These are phyloP conservation scores for Caryocar brasiliense DNA, from an alignment of 441 rosid genomes.

Conservation along the genomic window DNA sequence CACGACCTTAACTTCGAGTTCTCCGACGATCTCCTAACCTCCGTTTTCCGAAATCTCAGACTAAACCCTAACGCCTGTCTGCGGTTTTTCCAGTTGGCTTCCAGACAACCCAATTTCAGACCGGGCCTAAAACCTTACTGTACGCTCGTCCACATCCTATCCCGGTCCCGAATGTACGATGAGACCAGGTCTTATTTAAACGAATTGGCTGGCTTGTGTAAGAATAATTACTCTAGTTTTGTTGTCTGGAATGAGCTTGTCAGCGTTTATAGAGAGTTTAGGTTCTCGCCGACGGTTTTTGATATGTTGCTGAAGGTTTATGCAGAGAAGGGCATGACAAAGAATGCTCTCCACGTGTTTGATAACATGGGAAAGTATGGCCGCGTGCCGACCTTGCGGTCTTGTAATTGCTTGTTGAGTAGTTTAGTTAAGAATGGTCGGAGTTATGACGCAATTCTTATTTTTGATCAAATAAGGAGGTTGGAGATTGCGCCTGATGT, in stretches of 20 bases:
- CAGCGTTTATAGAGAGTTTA: conserved; percentile 37
- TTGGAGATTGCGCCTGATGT: conserved; percentile 65
- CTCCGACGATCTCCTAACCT: conserved; percentile 61
- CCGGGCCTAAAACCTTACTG: conserved; percentile 56
- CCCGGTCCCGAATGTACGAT: conserved; percentile 60
- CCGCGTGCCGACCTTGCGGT: conserved; percentile 52
- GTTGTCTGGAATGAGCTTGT: conserved; percentile 59
- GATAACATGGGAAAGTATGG: conserved; percentile 69
- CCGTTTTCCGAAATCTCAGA: conserved; percentile 46
- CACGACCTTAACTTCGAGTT: conserved; percentile 39
- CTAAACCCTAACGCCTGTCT: conserved; percentile 55
- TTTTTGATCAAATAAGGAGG: conserved; percentile 56
- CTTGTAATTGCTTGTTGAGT: conserved; percentile 67
- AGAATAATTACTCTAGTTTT: conserved; percentile 31
- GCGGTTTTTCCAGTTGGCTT: conserved; percentile 49
- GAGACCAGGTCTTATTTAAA: conserved; percentile 40
- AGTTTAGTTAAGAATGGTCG: conserved; percentile 52
- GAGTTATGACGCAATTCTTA: conserved; percentile 37
- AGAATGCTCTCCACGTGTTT: conserved; percentile 72
- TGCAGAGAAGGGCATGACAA: conserved; percentile 47
- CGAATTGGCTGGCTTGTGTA: conserved; percentile 41
- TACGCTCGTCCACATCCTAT: conserved; percentile 61
- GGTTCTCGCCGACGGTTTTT: conserved; percentile 58
- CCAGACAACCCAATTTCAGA: conserved; percentile 42
- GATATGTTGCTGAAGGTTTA: conserved; percentile 69